Base-by-base conservation (phyloP, 1,139 yeast species). In the Zygotorulaspora mrakii region DNA sequence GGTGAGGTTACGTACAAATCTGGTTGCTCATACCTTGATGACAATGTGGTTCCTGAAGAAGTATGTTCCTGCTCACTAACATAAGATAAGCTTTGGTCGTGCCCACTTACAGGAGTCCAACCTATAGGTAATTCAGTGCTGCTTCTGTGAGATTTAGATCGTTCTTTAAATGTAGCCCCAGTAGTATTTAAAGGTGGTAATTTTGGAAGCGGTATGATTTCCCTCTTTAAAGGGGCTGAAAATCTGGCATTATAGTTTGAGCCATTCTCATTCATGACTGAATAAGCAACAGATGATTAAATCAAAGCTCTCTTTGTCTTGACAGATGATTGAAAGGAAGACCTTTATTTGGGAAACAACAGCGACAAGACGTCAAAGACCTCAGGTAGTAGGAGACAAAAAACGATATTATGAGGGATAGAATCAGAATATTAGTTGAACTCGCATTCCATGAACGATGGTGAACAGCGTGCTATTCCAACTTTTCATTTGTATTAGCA, bases 161-260 rank as follows among this genome's bases (percentile, higher is more conserved):
- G n/a, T n/a, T 48, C 54, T 3, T 37, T 31, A 33, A 50, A 49
- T 7, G 55, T 48, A 13, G 37, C 37, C 28, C 55, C 40, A 2
- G 42, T 14, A 5, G 60, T 57, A 22, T 48, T 43, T 32, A 58
- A 40, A 3, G 63, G 62, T n/a, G 63, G 62, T 32, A 58, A 44
- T 40, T 49, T 47, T 3, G 63, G 63, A 29, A 58, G 16, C 8
- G 24, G 20, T 17, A 39, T 22, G 20, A 20, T 27, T 12, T 26
- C 30, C 11, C 26, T 27, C 12, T 12, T 23, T n/a, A 26, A n/a
- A 14, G 27, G 20, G 8, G 30, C 32, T 16, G 26, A 20, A 10
- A 14, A n/a, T 20, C 22, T 33, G 8, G 32, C 32, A 17, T 14
- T 24, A 12, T 16, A 16, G 21, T 17, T n/a, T 16, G 18, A 10